Percentiles rank a stretch among this genome's conserved stretches.
Evolutionary conservation across 164 flowering plant genomes (phyloP).

Genomic region (grape (Vitis vinifera)): ASM3070453v1 NC_081809.1:752501-753000

Average conservation of each 20-base stretch:
- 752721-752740: not conserved
- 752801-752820: conserved; percentile 3
- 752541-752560: conserved; percentile 20
- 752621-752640: not conserved
- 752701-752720: not conserved
- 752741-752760: conserved; percentile 6
- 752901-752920: too few relatives aligned
- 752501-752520: not conserved
- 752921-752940: too few relatives aligned
- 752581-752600: not conserved
- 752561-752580: conserved; percentile 16
- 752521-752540: conserved; percentile 7
- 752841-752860: not conserved
- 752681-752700: not conserved
- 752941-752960: too few relatives aligned
- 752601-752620: not conserved
- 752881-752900: too few relatives aligned
- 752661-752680: not conserved
- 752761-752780: conserved; percentile 5
- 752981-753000: too few relatives aligned
- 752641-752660: not conserved
- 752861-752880: not conserved
- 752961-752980: too few relatives aligned
- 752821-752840: not conserved
- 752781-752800: conserved; percentile 21